These are phyloP conservation scores for Malania oleifera DNA, from an alignment of 164 flowering plant species.

Conservation along the genomic window DNA sequence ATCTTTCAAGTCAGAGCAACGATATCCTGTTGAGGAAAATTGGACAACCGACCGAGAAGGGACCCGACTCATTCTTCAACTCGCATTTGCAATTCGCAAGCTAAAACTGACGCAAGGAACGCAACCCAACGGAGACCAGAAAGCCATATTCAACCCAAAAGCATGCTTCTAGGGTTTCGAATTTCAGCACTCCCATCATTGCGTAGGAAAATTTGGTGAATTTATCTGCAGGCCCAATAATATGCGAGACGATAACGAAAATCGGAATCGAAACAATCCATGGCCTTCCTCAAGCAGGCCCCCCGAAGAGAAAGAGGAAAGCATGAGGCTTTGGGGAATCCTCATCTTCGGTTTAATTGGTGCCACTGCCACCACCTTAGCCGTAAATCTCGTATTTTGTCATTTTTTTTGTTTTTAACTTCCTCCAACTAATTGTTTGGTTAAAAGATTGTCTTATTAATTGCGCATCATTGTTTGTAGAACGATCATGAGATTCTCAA, in stretches of 20 bases:
- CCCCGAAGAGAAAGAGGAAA: conserved; percentile 22
- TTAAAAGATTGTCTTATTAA: too few species aligned
- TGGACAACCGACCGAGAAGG: too few species aligned
- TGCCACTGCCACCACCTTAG: conserved; percentile 69
- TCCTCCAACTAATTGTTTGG: not conserved
- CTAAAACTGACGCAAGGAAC: too few species aligned
- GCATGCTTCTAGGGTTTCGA: conserved; percentile 11
- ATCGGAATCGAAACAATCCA: conserved; percentile 11
- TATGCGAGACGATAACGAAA: conserved; percentile 12
- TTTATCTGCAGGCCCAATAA: not conserved
- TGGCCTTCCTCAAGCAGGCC: conserved; percentile 20
- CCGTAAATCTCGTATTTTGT: conserved; percentile 27
- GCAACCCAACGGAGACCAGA: too few species aligned
- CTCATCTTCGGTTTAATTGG: conserved; percentile 61
- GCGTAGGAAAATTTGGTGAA: not conserved
- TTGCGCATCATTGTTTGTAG: too few species aligned
- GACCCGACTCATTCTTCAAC: too few species aligned
- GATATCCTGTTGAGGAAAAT: too few species aligned
- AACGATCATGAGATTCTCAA: too few species aligned
- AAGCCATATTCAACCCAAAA: too few species aligned
- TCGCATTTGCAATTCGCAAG: too few species aligned
- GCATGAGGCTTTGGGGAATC: conserved; percentile 56
- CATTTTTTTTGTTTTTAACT: not conserved
- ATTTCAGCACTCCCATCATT: not conserved
- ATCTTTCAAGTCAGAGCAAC: too few species aligned